Percentiles rank a stretch among this genome's conserved stretches.
These are phyloP conservation scores for Aspergillus felis DNA, from an alignment of 2,329 filamentous ascomycete species.

Conservation along the genomic window DNA sequence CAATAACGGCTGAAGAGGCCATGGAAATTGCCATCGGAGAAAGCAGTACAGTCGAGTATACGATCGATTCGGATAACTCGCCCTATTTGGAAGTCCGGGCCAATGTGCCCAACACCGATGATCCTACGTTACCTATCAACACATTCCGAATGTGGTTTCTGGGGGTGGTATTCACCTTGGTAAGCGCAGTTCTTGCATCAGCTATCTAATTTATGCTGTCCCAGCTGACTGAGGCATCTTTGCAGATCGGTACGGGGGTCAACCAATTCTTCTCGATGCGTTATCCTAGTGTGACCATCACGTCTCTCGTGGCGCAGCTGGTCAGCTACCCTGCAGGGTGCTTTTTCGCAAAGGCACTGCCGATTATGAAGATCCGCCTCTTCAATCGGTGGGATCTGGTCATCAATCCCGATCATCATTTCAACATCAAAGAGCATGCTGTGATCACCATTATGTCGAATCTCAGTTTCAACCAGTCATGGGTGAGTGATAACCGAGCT, in stretches of 20 bases:
- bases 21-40: conserved; percentile 19
- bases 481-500: conserved; percentile 6
- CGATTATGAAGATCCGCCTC: conserved; percentile 27
- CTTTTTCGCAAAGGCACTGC: conserved; percentile 36
- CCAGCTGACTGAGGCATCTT: background rate
- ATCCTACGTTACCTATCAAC: conserved; percentile 24
- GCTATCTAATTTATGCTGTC: background rate
- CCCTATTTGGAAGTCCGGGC: conserved; percentile 27
- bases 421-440: conserved; percentile 47
- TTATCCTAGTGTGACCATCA: conserved; percentile 44
- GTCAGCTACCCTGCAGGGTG: conserved; percentile 42
- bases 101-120: conserved; percentile 25
- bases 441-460: conserved; percentile 48
- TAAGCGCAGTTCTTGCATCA: conserved; percentile 12
- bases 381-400: conserved; percentile 13
- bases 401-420: conserved; percentile 42
- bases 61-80: conserved; percentile 24
- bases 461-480: conserved; percentile 41
- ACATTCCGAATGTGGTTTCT: conserved; percentile 41
- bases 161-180: conserved; percentile 43
- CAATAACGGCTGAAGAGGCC: conserved; percentile 13
- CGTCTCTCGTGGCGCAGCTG: conserved; percentile 43
- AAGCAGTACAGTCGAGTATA: conserved; percentile 14
- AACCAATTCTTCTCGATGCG: conserved; percentile 47
- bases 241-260: conserved; percentile 36